A percentile compares a stretch with the other conserved stretches of the same genome.
These are phyloP conservation scores for Melaleuca alternifolia DNA, from an alignment of 345 rosid genomes.

Conservation along the genomic window DNA sequence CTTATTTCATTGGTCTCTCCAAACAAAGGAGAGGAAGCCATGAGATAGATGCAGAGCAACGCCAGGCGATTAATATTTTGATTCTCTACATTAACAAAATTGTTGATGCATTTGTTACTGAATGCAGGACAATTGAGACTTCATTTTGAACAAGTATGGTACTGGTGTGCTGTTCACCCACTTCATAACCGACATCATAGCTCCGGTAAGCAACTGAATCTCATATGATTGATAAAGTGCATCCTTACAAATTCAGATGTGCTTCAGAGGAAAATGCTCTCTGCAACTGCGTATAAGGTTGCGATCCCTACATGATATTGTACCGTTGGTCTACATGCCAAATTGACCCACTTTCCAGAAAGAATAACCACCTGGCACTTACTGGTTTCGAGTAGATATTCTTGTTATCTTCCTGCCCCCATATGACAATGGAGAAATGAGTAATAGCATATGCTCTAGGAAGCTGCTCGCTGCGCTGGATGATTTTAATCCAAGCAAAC, in stretches of 20 bases:
- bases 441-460: not conserved
- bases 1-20: not conserved
- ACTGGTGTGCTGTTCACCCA: constrained; percentile 9
- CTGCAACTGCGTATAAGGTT: not conserved
- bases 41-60: not conserved
- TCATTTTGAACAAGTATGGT: constrained; percentile 18
- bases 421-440: not conserved
- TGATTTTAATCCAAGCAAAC: not conserved
- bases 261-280: not conserved
- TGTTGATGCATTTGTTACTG: not conserved
- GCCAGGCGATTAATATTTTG: not conserved
- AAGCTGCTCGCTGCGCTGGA: not conserved
- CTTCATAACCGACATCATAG: constrained; percentile 15
- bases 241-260: not conserved
- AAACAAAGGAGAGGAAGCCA: not conserved
- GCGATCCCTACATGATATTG: not conserved
- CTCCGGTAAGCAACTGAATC: constrained; percentile 16
- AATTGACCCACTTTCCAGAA: not conserved
- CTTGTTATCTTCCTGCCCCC: not conserved
- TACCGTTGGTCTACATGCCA: not conserved
- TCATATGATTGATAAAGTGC: not conserved
- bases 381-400: not conserved
- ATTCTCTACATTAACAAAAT: not conserved
- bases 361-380: not conserved
- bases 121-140: constrained; percentile 38